Evolutionary conservation across 1,139 yeast genomes (phyloP).

Genomic region (Ashbya aceris): DNA sequence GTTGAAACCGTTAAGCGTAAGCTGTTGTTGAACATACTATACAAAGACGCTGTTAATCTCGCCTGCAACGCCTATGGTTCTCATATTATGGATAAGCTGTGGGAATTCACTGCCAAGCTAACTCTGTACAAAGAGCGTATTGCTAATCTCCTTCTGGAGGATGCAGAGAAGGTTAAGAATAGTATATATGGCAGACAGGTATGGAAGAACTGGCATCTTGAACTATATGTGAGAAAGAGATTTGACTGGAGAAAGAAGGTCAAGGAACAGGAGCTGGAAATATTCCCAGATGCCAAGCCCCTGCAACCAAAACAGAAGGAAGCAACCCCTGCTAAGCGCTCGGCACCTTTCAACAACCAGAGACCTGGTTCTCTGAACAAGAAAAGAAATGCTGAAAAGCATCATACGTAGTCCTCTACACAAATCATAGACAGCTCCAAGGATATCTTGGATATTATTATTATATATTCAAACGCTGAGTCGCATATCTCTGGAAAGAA

Average conservation of each 20-base stretch:
- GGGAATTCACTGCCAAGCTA: constrained; percentile 69
- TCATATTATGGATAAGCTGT: constrained; percentile 76
- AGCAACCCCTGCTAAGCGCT: neutral
- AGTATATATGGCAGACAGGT: constrained; percentile 83
- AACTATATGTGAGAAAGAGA: constrained; percentile 48
- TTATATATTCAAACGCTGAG: too few relatives aligned
- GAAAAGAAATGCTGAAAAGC: neutral
- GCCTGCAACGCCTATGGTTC: constrained; percentile 88
- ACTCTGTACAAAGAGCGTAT: constrained; percentile 82
- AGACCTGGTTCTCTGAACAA: neutral
- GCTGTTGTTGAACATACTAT: constrained; percentile 53
- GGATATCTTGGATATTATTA: too few relatives aligned
- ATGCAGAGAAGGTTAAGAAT: constrained; percentile 64
- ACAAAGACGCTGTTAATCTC: constrained; percentile 46
- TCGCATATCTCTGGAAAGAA: too few relatives aligned
- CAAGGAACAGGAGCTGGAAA: constrained; percentile 59
- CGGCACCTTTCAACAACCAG: neutral
- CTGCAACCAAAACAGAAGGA: constrained; percentile 17
- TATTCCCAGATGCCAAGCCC: constrained; percentile 31
- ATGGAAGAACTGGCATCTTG: constrained; percentile 78
- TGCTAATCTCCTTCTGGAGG: constrained; percentile 56
- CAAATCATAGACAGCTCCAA: too few relatives aligned
- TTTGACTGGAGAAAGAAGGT: constrained; percentile 74
- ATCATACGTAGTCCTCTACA: too few relatives aligned
- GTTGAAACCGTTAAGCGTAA: constrained; percentile 54